Conservation (phyloP, 495 filamentous ascomycete genomes). For the Hamigera avellanea region DNA sequence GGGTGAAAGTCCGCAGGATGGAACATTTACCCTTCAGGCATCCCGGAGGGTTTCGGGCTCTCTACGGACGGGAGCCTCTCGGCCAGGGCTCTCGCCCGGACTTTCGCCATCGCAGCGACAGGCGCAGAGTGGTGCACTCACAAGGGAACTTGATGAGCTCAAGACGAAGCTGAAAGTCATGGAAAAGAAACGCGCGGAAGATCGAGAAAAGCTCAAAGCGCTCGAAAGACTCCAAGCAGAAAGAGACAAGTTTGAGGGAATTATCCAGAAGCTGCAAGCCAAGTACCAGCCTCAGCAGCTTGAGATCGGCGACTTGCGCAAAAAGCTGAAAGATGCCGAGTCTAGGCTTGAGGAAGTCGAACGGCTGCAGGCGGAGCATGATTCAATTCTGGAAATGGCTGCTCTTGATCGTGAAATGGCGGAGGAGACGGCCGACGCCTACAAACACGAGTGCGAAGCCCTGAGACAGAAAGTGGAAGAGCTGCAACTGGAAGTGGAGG, state of each 20-base stretch:
- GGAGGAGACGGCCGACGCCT: conserved; percentile 75
- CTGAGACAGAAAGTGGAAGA: conserved; percentile 69
- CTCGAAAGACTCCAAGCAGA: conserved; percentile 70
- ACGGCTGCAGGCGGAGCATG: conserved; percentile 66
- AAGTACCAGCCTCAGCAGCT: conserved; percentile 83
- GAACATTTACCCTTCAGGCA: conserved; percentile 4
- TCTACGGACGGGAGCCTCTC: conserved; percentile 12
- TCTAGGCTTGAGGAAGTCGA: conserved; percentile 56
- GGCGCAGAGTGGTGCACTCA: conserved; percentile 26
- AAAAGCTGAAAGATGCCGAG: conserved; percentile 66
- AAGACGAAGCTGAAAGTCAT: conserved; percentile 67
- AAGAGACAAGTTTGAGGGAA: conserved; percentile 72
- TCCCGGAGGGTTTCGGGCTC: conserved; percentile 23
- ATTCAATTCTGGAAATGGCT: conserved; percentile 75
- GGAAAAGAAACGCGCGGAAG: conserved; percentile 73
- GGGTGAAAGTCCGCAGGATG: conserved; percentile 13
- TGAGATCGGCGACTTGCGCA: conserved; percentile 65
- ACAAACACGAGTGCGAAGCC: conserved; percentile 70
- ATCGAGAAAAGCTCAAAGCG: conserved; percentile 74
- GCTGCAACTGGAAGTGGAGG: conserved; percentile 74
- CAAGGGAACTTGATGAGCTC: conserved; percentile 65
- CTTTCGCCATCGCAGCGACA: conserved; percentile 17
- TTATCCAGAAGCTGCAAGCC: conserved; percentile 83
- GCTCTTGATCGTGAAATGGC: conserved; percentile 92
- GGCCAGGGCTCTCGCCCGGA: conserved; percentile 12